These are phyloP conservation scores for Coemansia brasiliensis DNA, from an alignment of 192 early-diverging fungal species.

Conservation along the genomic window DNA sequence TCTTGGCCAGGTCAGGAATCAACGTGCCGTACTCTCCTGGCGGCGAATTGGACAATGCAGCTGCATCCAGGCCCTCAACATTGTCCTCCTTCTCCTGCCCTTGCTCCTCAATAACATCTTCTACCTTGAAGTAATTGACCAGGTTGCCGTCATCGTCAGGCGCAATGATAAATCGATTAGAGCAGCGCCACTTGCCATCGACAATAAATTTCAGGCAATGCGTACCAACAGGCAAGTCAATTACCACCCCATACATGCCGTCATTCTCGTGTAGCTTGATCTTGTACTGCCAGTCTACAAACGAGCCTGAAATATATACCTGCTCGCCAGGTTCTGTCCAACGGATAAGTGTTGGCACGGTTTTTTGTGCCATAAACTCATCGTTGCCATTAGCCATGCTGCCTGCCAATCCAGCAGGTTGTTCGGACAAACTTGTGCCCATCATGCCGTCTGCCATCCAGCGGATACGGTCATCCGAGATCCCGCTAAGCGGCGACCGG, in stretches of 20 bases:
- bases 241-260: constrained; percentile 44
- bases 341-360: constrained; percentile 85
- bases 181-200: constrained; percentile 97
- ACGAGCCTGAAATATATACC: constrained; percentile 94
- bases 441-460: constrained; percentile 23
- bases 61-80: constrained; percentile 51
- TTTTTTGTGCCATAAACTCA: constrained; percentile 12
- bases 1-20: constrained; percentile 59
- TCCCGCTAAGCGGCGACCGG: constrained; percentile 43
- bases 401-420: constrained; percentile 7
- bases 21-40: constrained; percentile 62
- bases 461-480: constrained; percentile 42
- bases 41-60: constrained; percentile 59
- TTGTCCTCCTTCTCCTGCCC: constrained; percentile 50
- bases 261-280: constrained; percentile 64
- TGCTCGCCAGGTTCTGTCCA: constrained; percentile 73
- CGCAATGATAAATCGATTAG: constrained; percentile 83
- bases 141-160: constrained; percentile 93
- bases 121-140: constrained; percentile 93
- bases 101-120: constrained; percentile 56
- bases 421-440: background rate
- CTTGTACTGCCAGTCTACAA: constrained; percentile 97
- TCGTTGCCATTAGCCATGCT: constrained; percentile 9
- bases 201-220: constrained; percentile 98
- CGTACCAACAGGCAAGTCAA: constrained; percentile 90